Conservation (phyloP, 2,329 filamentous ascomycete genomes). For the Polychaeton citri region DNA sequence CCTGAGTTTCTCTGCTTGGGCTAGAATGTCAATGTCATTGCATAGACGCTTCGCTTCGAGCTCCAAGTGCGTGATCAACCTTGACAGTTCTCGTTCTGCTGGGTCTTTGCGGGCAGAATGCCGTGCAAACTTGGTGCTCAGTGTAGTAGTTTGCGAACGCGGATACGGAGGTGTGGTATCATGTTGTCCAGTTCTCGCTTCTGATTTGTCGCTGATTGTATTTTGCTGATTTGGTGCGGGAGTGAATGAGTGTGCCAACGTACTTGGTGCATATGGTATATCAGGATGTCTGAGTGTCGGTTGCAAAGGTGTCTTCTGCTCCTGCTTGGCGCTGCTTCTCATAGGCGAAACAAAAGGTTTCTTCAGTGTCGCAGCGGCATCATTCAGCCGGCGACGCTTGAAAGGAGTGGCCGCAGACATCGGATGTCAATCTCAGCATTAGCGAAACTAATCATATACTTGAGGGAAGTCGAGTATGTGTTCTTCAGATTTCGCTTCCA, state of each 20-base stretch:
- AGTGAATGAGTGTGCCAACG: slow-evolving; percentile 12
- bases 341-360: slow-evolving; percentile 64
- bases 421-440: too few relatives aligned
- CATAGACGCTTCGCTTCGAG: slow-evolving; percentile 26
- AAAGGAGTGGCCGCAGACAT: slow-evolving; percentile 1
- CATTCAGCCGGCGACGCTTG: slow-evolving; percentile 52
- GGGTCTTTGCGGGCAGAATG: slow-evolving; percentile 6
- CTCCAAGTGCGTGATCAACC: slow-evolving; percentile 13
- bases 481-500: too few relatives aligned
- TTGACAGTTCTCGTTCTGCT: slow-evolving; percentile 12
- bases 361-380: slow-evolving; percentile 44
- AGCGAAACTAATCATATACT: too few relatives aligned
- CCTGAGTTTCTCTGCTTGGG: slow-evolving; percentile 42
- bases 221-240: slow-evolving; percentile 7
- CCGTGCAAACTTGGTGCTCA: slow-evolving; percentile 3
- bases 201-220: not conserved
- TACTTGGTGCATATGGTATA: slow-evolving; percentile 15
- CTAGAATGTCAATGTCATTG: slow-evolving; percentile 37
- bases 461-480: too few relatives aligned
- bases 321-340: slow-evolving; percentile 28
- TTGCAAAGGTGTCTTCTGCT: slow-evolving; percentile 4
- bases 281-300: slow-evolving; percentile 5
- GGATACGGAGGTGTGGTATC: not conserved
- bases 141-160: not conserved
- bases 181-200: not conserved